These are phyloP conservation scores for Colletotrichum abscissum DNA, from an alignment of 2,329 filamentous ascomycete species.

Conservation along the genomic window DNA sequence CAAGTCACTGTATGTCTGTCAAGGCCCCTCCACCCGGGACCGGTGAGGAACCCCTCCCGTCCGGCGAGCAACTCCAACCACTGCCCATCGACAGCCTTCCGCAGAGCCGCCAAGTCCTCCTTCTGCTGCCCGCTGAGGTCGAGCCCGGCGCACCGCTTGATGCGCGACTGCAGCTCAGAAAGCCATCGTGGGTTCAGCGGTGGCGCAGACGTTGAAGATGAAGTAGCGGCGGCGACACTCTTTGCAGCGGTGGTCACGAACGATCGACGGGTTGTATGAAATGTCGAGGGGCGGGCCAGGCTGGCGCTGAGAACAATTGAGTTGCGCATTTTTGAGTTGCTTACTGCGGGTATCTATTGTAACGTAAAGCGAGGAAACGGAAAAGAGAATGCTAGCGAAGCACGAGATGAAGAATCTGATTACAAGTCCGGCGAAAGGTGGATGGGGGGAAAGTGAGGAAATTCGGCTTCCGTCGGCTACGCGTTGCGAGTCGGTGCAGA, in stretches of 20 bases:
- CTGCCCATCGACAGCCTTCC: constrained; percentile 45
- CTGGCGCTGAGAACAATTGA: constrained; percentile 5
- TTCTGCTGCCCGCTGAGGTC: not conserved
- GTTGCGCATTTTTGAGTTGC: not conserved
- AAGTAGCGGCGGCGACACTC: not conserved
- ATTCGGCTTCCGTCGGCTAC: constrained; percentile 28
- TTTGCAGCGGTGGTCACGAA: constrained; percentile 12
- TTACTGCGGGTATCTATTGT: not conserved
- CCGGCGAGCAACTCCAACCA: constrained; percentile 81
- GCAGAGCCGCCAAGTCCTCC: constrained; percentile 17
- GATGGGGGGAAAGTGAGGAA: constrained; percentile 14
- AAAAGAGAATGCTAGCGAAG: not conserved
- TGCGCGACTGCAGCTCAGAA: constrained; percentile 39
- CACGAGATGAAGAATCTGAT: constrained; percentile 2
- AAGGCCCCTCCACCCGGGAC: constrained; percentile 66
- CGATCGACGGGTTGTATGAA: not conserved
- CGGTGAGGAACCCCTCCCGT: constrained; percentile 80
- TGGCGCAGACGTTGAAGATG: not conserved
- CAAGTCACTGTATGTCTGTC: constrained; percentile 77
- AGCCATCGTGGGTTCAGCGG: constrained; percentile 42
- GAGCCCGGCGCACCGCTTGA: constrained; percentile 30
- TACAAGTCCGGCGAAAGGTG: not conserved
- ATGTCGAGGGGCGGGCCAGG: not conserved
- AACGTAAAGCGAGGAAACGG: not conserved
- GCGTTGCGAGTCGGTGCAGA: not conserved